Evolutionary conservation across 2,329 filamentous ascomycete genomes (phyloP).

Genomic region (Geosmithia flava): DNA sequence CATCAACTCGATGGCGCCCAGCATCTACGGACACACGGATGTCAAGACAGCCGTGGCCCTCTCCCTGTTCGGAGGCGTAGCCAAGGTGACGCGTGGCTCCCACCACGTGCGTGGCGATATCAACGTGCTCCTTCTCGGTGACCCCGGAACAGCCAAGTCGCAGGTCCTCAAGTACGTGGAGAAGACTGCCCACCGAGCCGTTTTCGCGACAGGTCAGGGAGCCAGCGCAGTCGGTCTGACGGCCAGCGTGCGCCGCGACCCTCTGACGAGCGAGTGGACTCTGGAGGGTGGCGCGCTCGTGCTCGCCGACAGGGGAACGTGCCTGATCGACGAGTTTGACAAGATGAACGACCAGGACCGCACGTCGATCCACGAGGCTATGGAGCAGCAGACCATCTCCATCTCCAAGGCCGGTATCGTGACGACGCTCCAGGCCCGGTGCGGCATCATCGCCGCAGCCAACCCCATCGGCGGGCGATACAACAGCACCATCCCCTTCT

Average conservation of each 20-base stretch:
- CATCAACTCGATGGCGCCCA: conserved; percentile 84
- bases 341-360: conserved; percentile 99
- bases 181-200: conserved; percentile 90
- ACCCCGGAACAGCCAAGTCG: conserved; percentile 95
- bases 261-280: conserved; percentile 93
- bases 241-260: conserved; percentile 88
- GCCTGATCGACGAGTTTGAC: conserved; percentile 97
- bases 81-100: conserved; percentile 78
- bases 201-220: conserved; percentile 95
- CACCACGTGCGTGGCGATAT: conserved; percentile 94
- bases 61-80: conserved; percentile 88
- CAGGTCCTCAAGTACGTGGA: conserved; percentile 96
- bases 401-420: conserved; percentile 98
- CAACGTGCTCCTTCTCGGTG: conserved; percentile 90
- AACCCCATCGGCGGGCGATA: conserved; percentile 95
- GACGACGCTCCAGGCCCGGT: conserved; percentile 89
- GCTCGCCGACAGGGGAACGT: conserved; percentile 86
- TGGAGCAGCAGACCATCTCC: conserved; percentile 99
- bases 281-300: conserved; percentile 92
- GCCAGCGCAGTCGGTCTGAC: conserved; percentile 96
- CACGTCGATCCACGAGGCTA: conserved; percentile 97
- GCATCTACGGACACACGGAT: conserved; percentile 92
- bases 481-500: conserved; percentile 92
- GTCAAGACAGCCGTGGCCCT: conserved; percentile 95
- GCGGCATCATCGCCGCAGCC: conserved; percentile 89